Base-by-base conservation (phyloP, 1,139 yeast genomes). In the Magnusiomyces magnusii region DNA sequence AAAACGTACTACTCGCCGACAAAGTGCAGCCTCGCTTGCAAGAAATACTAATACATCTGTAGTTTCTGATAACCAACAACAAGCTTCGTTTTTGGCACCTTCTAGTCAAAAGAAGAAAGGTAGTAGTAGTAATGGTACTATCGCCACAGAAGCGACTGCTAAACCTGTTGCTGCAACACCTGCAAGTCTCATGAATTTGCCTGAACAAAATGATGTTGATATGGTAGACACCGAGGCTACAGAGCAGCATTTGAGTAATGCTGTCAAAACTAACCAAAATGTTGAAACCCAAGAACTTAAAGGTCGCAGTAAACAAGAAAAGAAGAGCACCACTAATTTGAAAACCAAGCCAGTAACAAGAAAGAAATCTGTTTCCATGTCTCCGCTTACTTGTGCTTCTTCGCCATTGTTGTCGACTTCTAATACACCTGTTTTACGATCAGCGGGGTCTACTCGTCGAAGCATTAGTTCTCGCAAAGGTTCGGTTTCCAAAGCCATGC, bases 141-240 rank as follows among this genome's bases (percentile, higher is more conserved):
- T n/a, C n/a, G n/a, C n/a, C n/a, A n/a, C n/a, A n/a, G n/a, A 31
- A 31, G 13, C 36, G 36, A 7, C 36, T 31, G 13, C 59, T 2
- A 27, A 58, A 28, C 24, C 57, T 28, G 53, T 59, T 28, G 59
- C 63, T 28, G 76, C 75, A 7, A 74, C 77, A 0, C 77, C 77
- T 1, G 77, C 80, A 5, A 75, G 77, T 25, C 65, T 77, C 51
- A 77, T 77, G 80, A 76, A 76, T 60, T 67, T 76, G 21, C 39
- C 65, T 58, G 28, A 62, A 63, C 54, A 61, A 57, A 57, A 58
- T 49, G 57, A 58, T 28, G 58, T 54, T 47, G 61, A 63, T 54
- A 56, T 60, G 54, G 31, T 55, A 31, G 61, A 57, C 51, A 21
- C 59, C 24, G 57, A 60, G 19, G 56, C 59, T 23, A 62, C 66